phyloP scores from a whole-genome alignment of 441 rosid genomes.

The Euphorbia celastroides region DNA sequence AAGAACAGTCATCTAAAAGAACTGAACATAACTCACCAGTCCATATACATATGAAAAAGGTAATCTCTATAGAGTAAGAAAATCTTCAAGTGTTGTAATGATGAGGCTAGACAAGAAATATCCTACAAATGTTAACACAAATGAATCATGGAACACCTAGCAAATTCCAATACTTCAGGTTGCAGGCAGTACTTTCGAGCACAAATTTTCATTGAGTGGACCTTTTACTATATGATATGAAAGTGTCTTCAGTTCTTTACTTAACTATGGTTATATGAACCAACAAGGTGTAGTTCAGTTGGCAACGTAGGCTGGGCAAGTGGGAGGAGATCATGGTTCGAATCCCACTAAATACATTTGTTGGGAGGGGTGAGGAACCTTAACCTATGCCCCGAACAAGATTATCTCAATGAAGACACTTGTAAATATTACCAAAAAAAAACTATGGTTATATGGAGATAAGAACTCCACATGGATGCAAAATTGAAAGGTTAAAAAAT shows the following conservation, averaged over 20 bases:
- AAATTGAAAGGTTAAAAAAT: slow-evolving; percentile 1
- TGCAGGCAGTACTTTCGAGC: not conserved
- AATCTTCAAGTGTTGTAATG: not conserved
- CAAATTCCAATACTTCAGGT: not conserved
- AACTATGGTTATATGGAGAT: not conserved
- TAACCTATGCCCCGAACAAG: too few relatives aligned
- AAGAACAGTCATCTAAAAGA: not conserved
- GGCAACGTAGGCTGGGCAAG: too few relatives aligned
- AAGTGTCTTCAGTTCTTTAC: not conserved
- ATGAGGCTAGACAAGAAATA: not conserved
- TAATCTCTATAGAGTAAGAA: not conserved
- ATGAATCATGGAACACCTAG: not conserved
- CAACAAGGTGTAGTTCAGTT: too few relatives aligned
- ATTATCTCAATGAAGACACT: too few relatives aligned
- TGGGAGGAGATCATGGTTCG: too few relatives aligned
- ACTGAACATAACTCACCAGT: not conserved
- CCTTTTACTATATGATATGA: not conserved
- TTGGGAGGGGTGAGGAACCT: too few relatives aligned
- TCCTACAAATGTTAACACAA: not conserved
- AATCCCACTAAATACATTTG: too few relatives aligned
- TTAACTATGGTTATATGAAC: not conserved
- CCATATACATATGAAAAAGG: not conserved
- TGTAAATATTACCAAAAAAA: too few relatives aligned
- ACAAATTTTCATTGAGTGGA: too few relatives aligned
- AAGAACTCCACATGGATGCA: not conserved